phyloP scores from a whole-genome alignment of 306 rosid genomes.

The Acacia crassicarpa region DNA sequence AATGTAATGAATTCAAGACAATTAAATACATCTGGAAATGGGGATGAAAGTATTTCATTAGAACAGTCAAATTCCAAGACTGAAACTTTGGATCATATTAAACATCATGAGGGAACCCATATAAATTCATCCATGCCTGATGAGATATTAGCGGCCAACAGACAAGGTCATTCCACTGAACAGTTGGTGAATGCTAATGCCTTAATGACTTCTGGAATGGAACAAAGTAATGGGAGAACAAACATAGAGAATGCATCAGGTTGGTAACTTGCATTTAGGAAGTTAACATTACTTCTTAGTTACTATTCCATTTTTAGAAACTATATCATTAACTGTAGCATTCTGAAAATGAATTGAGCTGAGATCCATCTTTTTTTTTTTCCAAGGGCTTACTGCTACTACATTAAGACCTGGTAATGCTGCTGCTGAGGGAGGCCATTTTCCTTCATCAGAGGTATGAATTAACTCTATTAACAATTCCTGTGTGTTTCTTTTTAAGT shows the following conservation, averaged over 20 bases:
- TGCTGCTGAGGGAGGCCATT: constrained; percentile 56
- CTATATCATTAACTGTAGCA: constrained; percentile 27
- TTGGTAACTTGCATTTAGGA: constrained; percentile 39
- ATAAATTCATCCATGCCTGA: constrained; percentile 51
- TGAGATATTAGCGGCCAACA: constrained; percentile 69
- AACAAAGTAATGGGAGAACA: constrained; percentile 65
- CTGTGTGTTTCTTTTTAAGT: constrained; percentile 15
- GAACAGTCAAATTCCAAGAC: constrained; percentile 79
- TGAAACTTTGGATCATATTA: constrained; percentile 47
- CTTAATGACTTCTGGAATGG: constrained; percentile 56
- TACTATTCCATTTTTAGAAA: constrained; percentile 23
- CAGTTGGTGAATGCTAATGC: constrained; percentile 57
- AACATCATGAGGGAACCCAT: constrained; percentile 53
- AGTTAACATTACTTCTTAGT: constrained; percentile 19
- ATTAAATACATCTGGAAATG: constrained; percentile 60
- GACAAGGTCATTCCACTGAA: constrained; percentile 62
- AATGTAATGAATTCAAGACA: constrained; percentile 52
- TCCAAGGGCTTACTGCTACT: constrained; percentile 57
- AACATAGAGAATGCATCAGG: constrained; percentile 73
- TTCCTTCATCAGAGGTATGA: constrained; percentile 81
- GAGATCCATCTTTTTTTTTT: constrained; percentile 32
- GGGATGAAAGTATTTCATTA: constrained; percentile 65
- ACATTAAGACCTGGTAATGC: constrained; percentile 60
- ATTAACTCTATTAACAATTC: constrained; percentile 17
- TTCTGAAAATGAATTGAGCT: constrained; percentile 32